Base-by-base conservation (phyloP, 495 filamentous ascomycete species). In the Immersiella caudata region DNA sequence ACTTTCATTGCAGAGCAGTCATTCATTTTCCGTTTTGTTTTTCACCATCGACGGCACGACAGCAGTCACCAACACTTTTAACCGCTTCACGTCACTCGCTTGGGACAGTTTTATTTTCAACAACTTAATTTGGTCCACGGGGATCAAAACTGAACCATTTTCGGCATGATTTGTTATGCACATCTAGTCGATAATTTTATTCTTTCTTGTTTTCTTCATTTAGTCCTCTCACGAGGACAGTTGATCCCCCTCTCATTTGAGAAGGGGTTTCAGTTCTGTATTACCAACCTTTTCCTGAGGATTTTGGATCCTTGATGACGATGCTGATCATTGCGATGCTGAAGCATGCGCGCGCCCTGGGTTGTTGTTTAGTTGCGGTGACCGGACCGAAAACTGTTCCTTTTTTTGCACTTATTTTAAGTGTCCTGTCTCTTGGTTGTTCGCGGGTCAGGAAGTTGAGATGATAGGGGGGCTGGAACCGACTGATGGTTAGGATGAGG, bases 1-100 rank as follows among this genome's bases (percentile, higher is more conserved):
- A 29, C 27, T 59, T 59, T 27, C 16, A 46, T 46, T 46, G 11
- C 11, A 46, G 5, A 4, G 14, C 40, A 46, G 11, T 46, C 40
- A 18, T 46, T 46, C 14, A 29, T 59, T 59, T 33, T 59, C 18
- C 7, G 55, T n/a, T 20, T 59, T 22, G 25, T 59, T 27, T 27
- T 59, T 33, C 16, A 33, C 18, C 20, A 29, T 66, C 60, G 29
- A 26, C 61, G 24, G 7, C 22, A 16, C 20, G 2, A 20, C 59
- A 18, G n/a, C 1, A 22, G 8, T 9, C 21, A 29, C 16, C 21
- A 29, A 24, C 61, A 33, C 9, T 8, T 11, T 16, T 18, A 51
- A 56, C 52, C 63, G n/a, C 50, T 70, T 70, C 64, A 52, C 51
- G 68, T 70, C 68, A 70, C 64, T 70, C 70, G 27, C 56, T 72